Percentiles rank a stretch among this genome's conserved stretches.
phyloP scores from a whole-genome alignment of 139 green algal species.

The Coelastrella sp. region DNA sequence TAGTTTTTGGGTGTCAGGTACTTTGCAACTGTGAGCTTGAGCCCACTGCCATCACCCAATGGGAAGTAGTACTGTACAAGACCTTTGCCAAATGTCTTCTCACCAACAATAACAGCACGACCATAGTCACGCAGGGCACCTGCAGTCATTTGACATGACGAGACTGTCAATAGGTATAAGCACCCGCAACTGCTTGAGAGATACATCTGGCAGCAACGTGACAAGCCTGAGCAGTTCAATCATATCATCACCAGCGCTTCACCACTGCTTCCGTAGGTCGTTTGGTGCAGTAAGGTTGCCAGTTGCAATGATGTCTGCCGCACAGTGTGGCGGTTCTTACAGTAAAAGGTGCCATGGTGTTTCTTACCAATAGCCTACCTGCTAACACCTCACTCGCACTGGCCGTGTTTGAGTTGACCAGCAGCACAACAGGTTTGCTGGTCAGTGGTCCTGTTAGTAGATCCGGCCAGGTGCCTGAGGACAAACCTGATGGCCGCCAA shows the following conservation, averaged over 20 bases:
- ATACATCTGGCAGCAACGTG: too few species aligned
- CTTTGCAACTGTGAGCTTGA: slow-evolving; percentile 80
- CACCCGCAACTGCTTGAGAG: too few species aligned
- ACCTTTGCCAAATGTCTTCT: slow-evolving; percentile 65
- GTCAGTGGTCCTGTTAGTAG: slow-evolving; percentile 49
- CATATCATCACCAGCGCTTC: neutral
- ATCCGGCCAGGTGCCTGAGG: slow-evolving; percentile 51
- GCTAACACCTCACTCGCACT: slow-evolving; percentile 68
- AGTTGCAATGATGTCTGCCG: too few species aligned
- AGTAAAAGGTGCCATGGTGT: too few species aligned
- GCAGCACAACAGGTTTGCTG: slow-evolving; percentile 57
- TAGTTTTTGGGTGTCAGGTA: slow-evolving; percentile 66
- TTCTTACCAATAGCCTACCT: slow-evolving; percentile 3
- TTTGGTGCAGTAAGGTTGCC: too few species aligned
- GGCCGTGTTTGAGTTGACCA: slow-evolving; percentile 69
- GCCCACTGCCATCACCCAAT: slow-evolving; percentile 65
- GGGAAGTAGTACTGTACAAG: slow-evolving; percentile 80
- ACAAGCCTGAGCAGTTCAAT: neutral
- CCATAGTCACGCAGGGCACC: slow-evolving; percentile 69
- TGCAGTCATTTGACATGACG: slow-evolving; percentile 28
- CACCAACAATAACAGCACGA: slow-evolving; percentile 60
- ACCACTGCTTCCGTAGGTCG: too few species aligned
- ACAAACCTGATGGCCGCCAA: slow-evolving; percentile 49
- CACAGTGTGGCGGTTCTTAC: too few species aligned
- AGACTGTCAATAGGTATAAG: too few species aligned